Percentiles rank a stretch among this genome's conserved stretches.
Conservation (phyloP, 371 early-diverging fungal species). For the Mortierella sp. region DNA sequence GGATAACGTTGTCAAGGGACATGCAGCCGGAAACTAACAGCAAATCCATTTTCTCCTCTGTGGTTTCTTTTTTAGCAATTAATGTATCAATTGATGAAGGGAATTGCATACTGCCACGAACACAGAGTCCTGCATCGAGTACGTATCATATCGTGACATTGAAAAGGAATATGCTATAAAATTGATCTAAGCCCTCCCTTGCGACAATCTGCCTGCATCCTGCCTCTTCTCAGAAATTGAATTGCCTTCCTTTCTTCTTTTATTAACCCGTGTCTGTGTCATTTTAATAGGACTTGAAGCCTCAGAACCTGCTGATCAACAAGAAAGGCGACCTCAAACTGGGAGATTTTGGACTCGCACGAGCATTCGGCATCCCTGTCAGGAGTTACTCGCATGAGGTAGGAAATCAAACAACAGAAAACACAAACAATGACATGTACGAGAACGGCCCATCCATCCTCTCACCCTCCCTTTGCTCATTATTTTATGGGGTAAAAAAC, state of each 20-base stretch:
- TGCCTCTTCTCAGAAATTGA: not conserved
- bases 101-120: conserved; percentile 87
- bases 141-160: conserved; percentile 21
- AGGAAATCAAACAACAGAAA: conserved; percentile 44
- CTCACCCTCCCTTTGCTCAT: not conserved
- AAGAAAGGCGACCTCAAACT: conserved; percentile 94
- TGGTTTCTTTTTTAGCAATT: conserved; percentile 67
- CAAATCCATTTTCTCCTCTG: not conserved
- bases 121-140: conserved; percentile 87
- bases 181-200: not conserved
- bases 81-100: conserved; percentile 87
- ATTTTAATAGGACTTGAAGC: conserved; percentile 84
- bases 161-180: not conserved
- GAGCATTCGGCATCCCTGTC: conserved; percentile 98
- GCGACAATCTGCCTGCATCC: not conserved
- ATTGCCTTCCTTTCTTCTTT: not conserved
- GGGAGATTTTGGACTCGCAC: conserved; percentile 98
- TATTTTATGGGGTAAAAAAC: conserved; percentile 15
- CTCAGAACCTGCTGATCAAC: conserved; percentile 85
- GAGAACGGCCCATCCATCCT: not conserved
- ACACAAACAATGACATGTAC: not conserved
- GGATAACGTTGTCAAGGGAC: not conserved
- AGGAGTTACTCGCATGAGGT: conserved; percentile 98
- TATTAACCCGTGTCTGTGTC: not conserved
- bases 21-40: not conserved